Evolutionary conservation across 192 early-diverging fungal species (phyloP).

Genomic region (Diversispora eburnea): DNA sequence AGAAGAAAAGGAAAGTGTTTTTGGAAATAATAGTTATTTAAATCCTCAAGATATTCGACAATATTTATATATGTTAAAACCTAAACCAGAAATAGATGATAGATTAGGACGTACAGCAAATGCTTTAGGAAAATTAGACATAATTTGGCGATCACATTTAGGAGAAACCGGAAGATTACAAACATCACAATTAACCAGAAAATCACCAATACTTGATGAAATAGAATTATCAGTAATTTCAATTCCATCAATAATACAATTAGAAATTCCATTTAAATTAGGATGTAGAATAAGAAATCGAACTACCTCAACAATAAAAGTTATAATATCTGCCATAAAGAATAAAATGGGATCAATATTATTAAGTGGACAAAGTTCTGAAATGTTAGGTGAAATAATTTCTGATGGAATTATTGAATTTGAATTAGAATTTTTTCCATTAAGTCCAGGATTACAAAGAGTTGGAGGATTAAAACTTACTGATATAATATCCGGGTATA

Average conservation of each 20-base stretch:
- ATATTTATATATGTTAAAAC: conserved; percentile 82
- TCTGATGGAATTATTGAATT: conserved; percentile 60
- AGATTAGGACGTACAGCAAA: conserved; percentile 66
- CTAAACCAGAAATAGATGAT: conserved; percentile 53
- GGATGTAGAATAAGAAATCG: conserved; percentile 54
- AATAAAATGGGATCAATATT: conserved; percentile 75
- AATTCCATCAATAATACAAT: conserved; percentile 39
- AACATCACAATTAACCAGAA: conserved; percentile 87
- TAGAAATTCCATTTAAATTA: conserved; percentile 67
- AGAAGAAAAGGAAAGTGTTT: conserved; percentile 37
- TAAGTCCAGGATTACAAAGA: conserved; percentile 81
- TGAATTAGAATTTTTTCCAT: conserved; percentile 73
- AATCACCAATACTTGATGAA: conserved; percentile 69
- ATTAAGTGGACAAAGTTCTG: conserved; percentile 56
- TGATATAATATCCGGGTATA: conserved; percentile 69
- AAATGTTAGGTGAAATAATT: conserved; percentile 59
- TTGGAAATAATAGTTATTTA: conserved; percentile 53
- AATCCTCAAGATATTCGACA: conserved; percentile 83
- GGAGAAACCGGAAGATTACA: conserved; percentile 88
- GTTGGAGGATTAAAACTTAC: conserved; percentile 72
- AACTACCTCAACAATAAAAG: conserved; percentile 46
- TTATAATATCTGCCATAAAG: conserved; percentile 65
- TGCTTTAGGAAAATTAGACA: conserved; percentile 89
- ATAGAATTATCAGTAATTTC: conserved; percentile 59
- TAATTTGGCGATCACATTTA: conserved; percentile 88